phyloP scores from a whole-genome alignment of 1,139 yeast genomes.

The Barnettozyma hawaiiensis region DNA sequence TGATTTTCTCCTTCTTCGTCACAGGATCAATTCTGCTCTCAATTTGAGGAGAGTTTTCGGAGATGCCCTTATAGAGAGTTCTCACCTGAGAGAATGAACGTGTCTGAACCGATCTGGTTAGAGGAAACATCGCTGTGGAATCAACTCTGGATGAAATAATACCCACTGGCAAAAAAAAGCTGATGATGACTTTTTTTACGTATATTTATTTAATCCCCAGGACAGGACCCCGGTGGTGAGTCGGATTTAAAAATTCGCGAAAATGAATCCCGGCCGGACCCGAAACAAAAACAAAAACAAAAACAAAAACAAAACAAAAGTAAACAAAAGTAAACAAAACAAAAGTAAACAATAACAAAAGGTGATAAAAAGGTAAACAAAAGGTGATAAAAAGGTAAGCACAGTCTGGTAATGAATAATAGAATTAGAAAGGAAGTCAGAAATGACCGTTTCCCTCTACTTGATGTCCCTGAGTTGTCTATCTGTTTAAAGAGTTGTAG shows the following conservation, averaged over 20 bases:
- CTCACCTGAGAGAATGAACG: slow-evolving; percentile 5
- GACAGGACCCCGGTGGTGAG: slow-evolving; percentile 1
- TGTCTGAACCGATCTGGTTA: background rate
- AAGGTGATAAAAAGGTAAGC: slow-evolving; percentile 11
- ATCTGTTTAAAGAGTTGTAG: slow-evolving; percentile 60
- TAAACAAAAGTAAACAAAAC: slow-evolving; percentile 10
- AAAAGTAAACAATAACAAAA: background rate
- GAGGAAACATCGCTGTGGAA: slow-evolving; percentile 2
- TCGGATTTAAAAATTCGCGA: too few relatives aligned
- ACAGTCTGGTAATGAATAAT: slow-evolving; percentile 1
- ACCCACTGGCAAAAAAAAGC: too few relatives aligned
- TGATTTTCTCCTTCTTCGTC: slow-evolving; percentile 19
- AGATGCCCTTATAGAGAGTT: slow-evolving; percentile 3
- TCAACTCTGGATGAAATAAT: too few relatives aligned
- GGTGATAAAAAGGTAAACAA: background rate
- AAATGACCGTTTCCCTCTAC: slow-evolving; percentile 51
- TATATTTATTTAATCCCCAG: too few relatives aligned
- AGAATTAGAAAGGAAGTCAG: slow-evolving; percentile 10
- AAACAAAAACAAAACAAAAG: slow-evolving; percentile 6
- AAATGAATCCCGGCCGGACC: too few relatives aligned
- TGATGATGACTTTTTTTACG: too few relatives aligned
- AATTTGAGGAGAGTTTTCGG: slow-evolving; percentile 21
- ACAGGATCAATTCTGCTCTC: slow-evolving; percentile 14
- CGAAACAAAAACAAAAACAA: slow-evolving; percentile 11
- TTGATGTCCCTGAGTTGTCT: slow-evolving; percentile 60